phyloP scores from a whole-genome alignment of 352 stramenopile genomes.

The Globisporangium irregulare region DNA sequence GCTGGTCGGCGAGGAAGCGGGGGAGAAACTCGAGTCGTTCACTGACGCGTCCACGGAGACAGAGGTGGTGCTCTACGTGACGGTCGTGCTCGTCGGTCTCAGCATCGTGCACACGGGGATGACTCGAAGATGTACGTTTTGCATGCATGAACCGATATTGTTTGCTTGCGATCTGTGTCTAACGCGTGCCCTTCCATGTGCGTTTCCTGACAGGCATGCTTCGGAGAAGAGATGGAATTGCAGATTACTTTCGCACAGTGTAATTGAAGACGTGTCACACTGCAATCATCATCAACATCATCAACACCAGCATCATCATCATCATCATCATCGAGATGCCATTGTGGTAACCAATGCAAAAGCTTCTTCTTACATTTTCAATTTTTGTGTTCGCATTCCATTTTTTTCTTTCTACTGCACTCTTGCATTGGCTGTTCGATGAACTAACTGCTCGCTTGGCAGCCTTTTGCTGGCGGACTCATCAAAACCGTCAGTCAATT shows the following conservation, averaged over 20 bases:
- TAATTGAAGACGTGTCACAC: slow-evolving; percentile 1
- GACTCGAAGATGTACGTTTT: slow-evolving; percentile 58
- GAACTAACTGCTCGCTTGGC: not conserved
- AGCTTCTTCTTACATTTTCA: not conserved
- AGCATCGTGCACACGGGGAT: slow-evolving; percentile 64
- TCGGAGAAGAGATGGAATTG: slow-evolving; percentile 10
- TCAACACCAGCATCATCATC: not conserved
- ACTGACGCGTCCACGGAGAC: slow-evolving; percentile 56
- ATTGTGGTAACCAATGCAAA: not conserved
- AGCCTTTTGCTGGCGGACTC: not conserved
- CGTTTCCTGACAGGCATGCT: not conserved
- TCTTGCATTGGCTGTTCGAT: not conserved
- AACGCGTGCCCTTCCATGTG: not conserved
- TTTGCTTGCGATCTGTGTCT: not conserved
- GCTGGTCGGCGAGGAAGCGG: slow-evolving; percentile 57
- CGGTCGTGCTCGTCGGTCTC: slow-evolving; percentile 46
- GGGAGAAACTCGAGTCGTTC: slow-evolving; percentile 42
- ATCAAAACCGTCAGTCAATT: not conserved
- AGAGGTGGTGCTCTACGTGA: slow-evolving; percentile 46
- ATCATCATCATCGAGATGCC: not conserved
- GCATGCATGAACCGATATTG: not conserved
- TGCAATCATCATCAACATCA: not conserved
- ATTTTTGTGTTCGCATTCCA: not conserved
- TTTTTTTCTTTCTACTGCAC: not conserved
- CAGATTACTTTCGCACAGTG: slow-evolving; percentile 9